Conservation (phyloP, 2,329 filamentous ascomycete genomes). For the Exophiala sp. region DNA sequence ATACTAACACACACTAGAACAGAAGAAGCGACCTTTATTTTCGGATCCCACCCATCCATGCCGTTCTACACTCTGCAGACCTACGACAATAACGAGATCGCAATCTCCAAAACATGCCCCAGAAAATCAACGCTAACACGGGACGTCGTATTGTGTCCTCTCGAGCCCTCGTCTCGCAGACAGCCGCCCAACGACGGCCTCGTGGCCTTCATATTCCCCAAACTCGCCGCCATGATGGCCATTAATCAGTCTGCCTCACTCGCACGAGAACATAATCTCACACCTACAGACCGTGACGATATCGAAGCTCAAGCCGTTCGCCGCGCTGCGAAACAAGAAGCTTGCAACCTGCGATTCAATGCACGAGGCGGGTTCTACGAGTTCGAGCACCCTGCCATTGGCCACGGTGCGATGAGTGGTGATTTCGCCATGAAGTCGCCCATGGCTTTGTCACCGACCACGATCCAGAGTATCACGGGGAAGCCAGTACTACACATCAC, state of each 20-base stretch:
- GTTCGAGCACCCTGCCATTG: constrained; percentile 45
- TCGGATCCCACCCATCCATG: constrained; percentile 39
- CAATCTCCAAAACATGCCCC: constrained; percentile 42
- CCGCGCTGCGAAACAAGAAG: constrained; percentile 44
- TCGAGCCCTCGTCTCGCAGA: constrained; percentile 39
- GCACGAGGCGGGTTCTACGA: constrained; percentile 40
- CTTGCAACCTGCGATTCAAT: constrained; percentile 46
- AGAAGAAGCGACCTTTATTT: constrained; percentile 41
- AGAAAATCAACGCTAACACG: constrained; percentile 38
- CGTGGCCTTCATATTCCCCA: constrained; percentile 46
- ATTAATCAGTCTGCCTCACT: constrained; percentile 44
- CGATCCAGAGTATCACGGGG: constrained; percentile 13
- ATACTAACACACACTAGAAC: constrained; percentile 33
- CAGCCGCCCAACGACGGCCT: constrained; percentile 42
- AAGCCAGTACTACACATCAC: constrained; percentile 39
- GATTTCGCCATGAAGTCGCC: constrained; percentile 18
- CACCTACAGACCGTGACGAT: constrained; percentile 40
- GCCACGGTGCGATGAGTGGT: constrained; percentile 25
- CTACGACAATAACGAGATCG: constrained; percentile 41
- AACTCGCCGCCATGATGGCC: constrained; percentile 48
- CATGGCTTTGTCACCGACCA: constrained; percentile 3
- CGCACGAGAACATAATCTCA: constrained; percentile 39
- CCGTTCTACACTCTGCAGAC: constrained; percentile 46
- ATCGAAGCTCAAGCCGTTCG: constrained; percentile 44
- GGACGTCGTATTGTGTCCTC: constrained; percentile 42